Conservation (phyloP, 2,329 filamentous ascomycete genomes). For the Exophiala xenobiotica region DNA sequence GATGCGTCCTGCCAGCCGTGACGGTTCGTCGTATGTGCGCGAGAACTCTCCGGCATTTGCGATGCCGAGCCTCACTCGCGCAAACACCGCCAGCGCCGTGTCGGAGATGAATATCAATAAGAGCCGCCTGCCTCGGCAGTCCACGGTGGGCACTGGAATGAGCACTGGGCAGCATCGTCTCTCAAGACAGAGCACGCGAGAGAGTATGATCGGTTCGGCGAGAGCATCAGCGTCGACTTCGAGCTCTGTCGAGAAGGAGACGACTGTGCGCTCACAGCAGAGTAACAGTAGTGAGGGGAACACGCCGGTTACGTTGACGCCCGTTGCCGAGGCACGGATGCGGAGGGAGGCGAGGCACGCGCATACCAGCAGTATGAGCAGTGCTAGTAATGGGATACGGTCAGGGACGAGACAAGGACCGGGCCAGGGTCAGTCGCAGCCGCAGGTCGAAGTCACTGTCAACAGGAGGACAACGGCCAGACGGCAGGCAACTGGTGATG, state of each 20-base stretch:
- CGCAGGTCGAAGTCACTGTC: conserved; percentile 24
- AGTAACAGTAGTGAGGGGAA: conserved; percentile 21
- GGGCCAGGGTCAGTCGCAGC: too few relatives aligned
- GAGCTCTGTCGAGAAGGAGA: conserved; percentile 13
- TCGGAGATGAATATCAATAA: conserved; percentile 30
- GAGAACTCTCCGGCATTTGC: conserved; percentile 29
- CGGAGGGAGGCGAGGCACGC: conserved; percentile 19
- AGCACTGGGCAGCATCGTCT: conserved; percentile 24
- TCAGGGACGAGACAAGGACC: conserved; percentile 10
- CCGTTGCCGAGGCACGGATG: conserved; percentile 22
- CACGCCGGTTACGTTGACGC: conserved; percentile 21
- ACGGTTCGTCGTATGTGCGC: conserved; percentile 28
- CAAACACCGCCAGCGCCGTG: conserved; percentile 26
- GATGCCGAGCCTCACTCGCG: conserved; percentile 25
- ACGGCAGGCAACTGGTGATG: conserved; percentile 14
- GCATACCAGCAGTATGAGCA: conserved; percentile 18
- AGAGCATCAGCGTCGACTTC: conserved; percentile 2
- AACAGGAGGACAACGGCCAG: conserved; percentile 22
- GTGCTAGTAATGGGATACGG: conserved; percentile 1
- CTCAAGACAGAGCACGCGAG: conserved; percentile 29
- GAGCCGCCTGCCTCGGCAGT: conserved; percentile 27
- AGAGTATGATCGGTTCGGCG: conserved; percentile 24
- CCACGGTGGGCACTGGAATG: conserved; percentile 11
- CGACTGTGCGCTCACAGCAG: conserved; percentile 1
- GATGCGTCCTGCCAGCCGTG: conserved; percentile 30